Evolutionary conservation across 169 alveolate species (phyloP).

Genomic region (Perkinsus chesapeaki): DNA sequence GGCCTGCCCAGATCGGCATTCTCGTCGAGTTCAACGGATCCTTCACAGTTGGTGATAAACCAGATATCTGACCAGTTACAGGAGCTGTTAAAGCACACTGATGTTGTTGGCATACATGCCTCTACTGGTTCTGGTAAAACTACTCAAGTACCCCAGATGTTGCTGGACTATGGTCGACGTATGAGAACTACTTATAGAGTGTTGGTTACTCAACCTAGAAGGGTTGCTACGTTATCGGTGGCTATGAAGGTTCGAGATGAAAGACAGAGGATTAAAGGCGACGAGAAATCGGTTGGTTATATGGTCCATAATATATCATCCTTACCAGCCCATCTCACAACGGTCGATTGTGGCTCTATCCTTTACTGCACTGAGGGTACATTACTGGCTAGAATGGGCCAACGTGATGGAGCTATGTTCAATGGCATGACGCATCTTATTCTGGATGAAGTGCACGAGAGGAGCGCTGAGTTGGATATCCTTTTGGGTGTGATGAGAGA

Average conservation of each 20-base stretch:
- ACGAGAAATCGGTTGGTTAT: background rate
- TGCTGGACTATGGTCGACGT: slow-evolving; percentile 36
- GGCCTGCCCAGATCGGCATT: background rate
- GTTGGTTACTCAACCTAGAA: slow-evolving; percentile 26
- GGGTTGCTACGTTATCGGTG: slow-evolving; percentile 29
- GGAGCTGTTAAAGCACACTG: background rate
- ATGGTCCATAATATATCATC: background rate
- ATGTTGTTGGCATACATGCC: background rate
- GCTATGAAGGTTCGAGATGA: background rate
- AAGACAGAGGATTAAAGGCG: slow-evolving; percentile 43
- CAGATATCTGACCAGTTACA: background rate
- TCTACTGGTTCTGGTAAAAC: slow-evolving; percentile 67
- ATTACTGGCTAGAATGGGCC: background rate
- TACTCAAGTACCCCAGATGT: slow-evolving; percentile 53
- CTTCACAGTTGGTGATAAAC: background rate
- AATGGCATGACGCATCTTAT: slow-evolving; percentile 22
- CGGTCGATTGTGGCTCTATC: background rate
- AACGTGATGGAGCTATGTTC: slow-evolving; percentile 1
- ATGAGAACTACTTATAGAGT: background rate
- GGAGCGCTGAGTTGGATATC: slow-evolving; percentile 58
- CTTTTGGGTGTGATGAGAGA: slow-evolving; percentile 54
- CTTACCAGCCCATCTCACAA: background rate
- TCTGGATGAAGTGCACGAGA: slow-evolving; percentile 72
- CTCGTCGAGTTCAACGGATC: background rate
- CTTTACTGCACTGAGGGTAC: background rate